A percentile compares a stretch with the other conserved stretches of the same genome.
Evolutionary conservation across 164 flowering plant species (phyloP).

Genomic region (Tinospora cordifolia): DNA sequence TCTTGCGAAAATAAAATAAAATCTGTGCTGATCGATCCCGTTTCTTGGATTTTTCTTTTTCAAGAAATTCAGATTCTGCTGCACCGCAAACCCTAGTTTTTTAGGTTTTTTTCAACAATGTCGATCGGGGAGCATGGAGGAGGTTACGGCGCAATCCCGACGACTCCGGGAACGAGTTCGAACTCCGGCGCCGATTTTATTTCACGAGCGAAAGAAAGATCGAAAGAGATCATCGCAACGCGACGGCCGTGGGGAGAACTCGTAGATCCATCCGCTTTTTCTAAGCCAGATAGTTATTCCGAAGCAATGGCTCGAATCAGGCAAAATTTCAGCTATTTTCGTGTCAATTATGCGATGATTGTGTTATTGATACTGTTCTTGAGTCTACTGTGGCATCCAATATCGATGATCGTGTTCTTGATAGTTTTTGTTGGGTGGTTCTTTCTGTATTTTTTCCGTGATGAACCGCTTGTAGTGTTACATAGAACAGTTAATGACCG

Average conservation of each 20-base stretch:
- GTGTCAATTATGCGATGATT: constrained; percentile 46
- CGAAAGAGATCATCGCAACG: constrained; percentile 14
- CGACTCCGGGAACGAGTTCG: constrained; percentile 3
- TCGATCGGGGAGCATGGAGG: background rate
- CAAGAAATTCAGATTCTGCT: background rate
- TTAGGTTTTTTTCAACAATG: constrained; percentile 4
- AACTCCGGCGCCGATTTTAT: constrained; percentile 11
- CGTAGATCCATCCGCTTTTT: constrained; percentile 29
- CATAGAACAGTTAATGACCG: constrained; percentile 40
- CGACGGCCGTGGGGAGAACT: constrained; percentile 53
- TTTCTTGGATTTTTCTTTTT: background rate
- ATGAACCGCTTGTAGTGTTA: constrained; percentile 37
- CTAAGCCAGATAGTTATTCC: constrained; percentile 39
- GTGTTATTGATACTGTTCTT: constrained; percentile 39
- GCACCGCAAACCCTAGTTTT: background rate
- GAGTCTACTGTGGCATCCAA: constrained; percentile 50
- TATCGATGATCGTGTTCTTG: constrained; percentile 46
- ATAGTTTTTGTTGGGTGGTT: constrained; percentile 44
- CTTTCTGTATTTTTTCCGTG: constrained; percentile 52
- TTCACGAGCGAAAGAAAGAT: constrained; percentile 14
- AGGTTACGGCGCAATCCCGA: constrained; percentile 13
- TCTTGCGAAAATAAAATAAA: too few species aligned
- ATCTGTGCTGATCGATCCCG: too few species aligned
- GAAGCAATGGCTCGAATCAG: constrained; percentile 45
- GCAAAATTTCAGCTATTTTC: constrained; percentile 46